Evolutionary conservation across 495 filamentous ascomycete genomes (phyloP).

Genomic region (Cryomyces antarcticus): DNA sequence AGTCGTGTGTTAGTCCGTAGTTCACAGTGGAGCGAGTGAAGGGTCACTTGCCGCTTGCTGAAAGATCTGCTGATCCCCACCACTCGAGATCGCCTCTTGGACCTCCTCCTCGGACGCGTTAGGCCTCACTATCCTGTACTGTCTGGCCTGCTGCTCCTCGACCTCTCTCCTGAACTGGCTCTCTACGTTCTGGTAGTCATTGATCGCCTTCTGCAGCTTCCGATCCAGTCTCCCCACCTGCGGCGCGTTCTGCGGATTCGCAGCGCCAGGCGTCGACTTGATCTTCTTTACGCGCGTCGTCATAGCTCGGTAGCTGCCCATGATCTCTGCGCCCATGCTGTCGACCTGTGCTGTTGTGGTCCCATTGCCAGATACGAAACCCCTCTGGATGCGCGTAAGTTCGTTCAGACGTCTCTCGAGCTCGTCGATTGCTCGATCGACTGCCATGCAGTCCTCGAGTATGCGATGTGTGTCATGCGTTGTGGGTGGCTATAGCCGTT

Average conservation of each 20-base stretch:
- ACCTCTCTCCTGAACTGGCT: slow-evolving; percentile 53
- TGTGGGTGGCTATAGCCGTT: slow-evolving; percentile 1
- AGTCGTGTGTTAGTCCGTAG: slow-evolving; percentile 1
- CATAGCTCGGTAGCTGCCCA: slow-evolving; percentile 57
- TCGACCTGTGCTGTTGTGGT: slow-evolving; percentile 36
- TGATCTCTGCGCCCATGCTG: slow-evolving; percentile 43
- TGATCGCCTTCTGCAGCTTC: slow-evolving; percentile 57
- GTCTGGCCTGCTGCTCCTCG: slow-evolving; percentile 64
- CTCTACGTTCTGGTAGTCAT: slow-evolving; percentile 61
- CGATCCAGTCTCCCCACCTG: slow-evolving; percentile 65
- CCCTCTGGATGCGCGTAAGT: slow-evolving; percentile 36
- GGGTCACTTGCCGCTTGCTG: slow-evolving; percentile 47
- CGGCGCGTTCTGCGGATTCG: slow-evolving; percentile 43
- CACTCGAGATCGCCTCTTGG: slow-evolving; percentile 50
- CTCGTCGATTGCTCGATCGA: slow-evolving; percentile 55
- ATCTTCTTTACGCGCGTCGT: slow-evolving; percentile 53
- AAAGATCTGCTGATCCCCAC: slow-evolving; percentile 51
- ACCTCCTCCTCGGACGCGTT: slow-evolving; percentile 69
- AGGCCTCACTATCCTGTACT: slow-evolving; percentile 75
- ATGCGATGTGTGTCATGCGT: slow-evolving; percentile 38
- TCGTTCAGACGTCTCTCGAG: slow-evolving; percentile 44
- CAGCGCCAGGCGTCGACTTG: slow-evolving; percentile 58
- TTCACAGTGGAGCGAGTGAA: neutral
- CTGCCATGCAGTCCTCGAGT: slow-evolving; percentile 61
- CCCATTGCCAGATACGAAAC: slow-evolving; percentile 37